phyloP scores from a whole-genome alignment of 371 early-diverging fungal genomes.

The Gilbertella persicaria region DNA sequence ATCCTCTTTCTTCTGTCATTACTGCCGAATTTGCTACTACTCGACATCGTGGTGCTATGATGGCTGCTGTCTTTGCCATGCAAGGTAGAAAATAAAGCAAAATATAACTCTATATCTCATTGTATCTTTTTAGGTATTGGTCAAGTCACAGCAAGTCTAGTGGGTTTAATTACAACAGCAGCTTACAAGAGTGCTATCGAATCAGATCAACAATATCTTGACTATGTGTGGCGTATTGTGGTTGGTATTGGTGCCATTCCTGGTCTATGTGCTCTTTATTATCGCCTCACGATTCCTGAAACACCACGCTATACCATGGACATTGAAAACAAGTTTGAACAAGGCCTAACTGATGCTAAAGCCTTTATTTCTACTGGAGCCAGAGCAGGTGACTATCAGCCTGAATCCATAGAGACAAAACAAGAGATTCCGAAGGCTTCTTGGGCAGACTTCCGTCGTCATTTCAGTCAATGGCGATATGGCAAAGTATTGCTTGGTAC shows the following conservation, averaged over 20 bases:
- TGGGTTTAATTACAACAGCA: slow-evolving; percentile 60
- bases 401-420: slow-evolving; percentile 25
- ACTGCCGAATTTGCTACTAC: slow-evolving; percentile 84
- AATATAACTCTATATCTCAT: neutral
- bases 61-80: slow-evolving; percentile 87
- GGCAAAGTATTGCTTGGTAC: slow-evolving; percentile 51
- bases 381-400: slow-evolving; percentile 13
- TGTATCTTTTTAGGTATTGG: slow-evolving; percentile 47
- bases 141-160: slow-evolving; percentile 68
- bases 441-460: slow-evolving; percentile 43
- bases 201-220: slow-evolving; percentile 56
- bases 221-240: slow-evolving; percentile 81
- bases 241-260: slow-evolving; percentile 78
- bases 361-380: slow-evolving; percentile 22
- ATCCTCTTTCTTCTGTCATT: slow-evolving; percentile 79
- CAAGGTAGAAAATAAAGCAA: slow-evolving; percentile 74
- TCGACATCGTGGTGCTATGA: slow-evolving; percentile 79
- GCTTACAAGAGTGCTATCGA: slow-evolving; percentile 58
- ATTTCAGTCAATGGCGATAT: slow-evolving; percentile 55
- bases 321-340: slow-evolving; percentile 64
- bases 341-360: slow-evolving; percentile 44
- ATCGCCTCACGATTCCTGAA: slow-evolving; percentile 84
- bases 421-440: slow-evolving; percentile 18
- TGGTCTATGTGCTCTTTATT: slow-evolving; percentile 60
- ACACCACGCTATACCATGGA: slow-evolving; percentile 84